Evolutionary conservation across 768 basidiomycete species (phyloP), one percentile per base, ranked within the genome.

Genomic region (Calocybe cyanea): DNA sequence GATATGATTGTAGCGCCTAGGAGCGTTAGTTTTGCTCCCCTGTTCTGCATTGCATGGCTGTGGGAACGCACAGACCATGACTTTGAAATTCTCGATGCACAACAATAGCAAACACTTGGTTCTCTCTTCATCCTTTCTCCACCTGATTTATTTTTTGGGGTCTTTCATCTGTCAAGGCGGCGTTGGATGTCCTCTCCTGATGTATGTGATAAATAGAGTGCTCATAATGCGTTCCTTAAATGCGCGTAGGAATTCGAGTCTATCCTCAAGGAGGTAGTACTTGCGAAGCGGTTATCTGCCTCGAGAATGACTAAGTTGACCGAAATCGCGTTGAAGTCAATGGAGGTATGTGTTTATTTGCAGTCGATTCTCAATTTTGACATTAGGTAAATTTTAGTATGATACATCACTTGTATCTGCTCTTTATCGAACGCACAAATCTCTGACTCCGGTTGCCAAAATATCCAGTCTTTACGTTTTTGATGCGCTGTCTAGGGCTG

Each of bases 401-500:
- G 92, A 95, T 65, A 87, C 89, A 2, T 80, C 91, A 57, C 73
- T 98, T 40, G 87, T 97, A 41, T 89, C 92, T 21, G 77, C 83
- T 42, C 77, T 98, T 28, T 96, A 90, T 65, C 86, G 89, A 46
- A 87, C 85, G 8, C 94, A 97, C 70, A 91, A 87, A 64, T 77
- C 83, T 7, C 73, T 95, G 28, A 68, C 81, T 3, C 64, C 78
- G 13, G 56, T 75, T 9, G 73, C 76, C 51, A 95, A 97, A 62
- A 78, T 94, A 48, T 82, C 80, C 31, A 92, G 92, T 67, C 73
- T 99, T 40, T 99, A 98, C 66, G 82, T 86, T 32, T 90, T 99
- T 61, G 94, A 99, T 67, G 89, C 94, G 15, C 75, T 99, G 50
- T 80, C 91, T 34, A 83, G 95, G 47, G 92, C 85, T 14, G 91